These are phyloP conservation scores for Holtermanniella nyarrowii DNA, from an alignment of 768 basidiomycete genomes.

Conservation along the genomic window DNA sequence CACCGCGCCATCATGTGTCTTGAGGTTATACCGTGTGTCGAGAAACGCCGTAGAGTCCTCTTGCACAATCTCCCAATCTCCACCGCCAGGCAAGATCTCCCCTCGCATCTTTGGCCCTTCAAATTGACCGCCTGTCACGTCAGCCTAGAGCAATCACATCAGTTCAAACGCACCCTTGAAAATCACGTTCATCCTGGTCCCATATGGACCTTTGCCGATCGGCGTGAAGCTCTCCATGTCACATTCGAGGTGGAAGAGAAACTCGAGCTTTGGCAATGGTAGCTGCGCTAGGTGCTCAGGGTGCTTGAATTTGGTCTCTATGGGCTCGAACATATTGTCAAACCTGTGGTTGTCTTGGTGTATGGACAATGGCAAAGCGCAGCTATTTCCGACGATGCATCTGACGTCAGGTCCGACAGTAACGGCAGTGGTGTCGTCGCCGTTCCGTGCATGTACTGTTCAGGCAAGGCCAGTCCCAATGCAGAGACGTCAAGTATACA, in stretches of 20 bases:
- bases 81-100: conserved; percentile 20
- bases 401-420: no score
- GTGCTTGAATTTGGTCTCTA: no score
- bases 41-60: conserved; percentile 15
- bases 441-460: no score
- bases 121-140: conserved; percentile 17
- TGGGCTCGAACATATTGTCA: no score
- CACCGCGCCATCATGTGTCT: conserved; percentile 24
- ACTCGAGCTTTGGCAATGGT: conserved; percentile 10
- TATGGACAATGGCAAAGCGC: no score
- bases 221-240: conserved; percentile 20
- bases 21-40: conserved; percentile 26
- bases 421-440: no score
- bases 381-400: no score
- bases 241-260: conserved; percentile 31
- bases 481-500: no score
- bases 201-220: conserved; percentile 23
- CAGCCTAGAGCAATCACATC: neutral
- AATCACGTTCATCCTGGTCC: conserved; percentile 21
- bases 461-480: no score
- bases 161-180: conserved; percentile 4
- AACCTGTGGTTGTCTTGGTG: no score
- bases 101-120: conserved; percentile 21
- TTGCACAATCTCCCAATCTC: conserved; percentile 25
- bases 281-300: conserved; percentile 11